phyloP scores from a whole-genome alignment of 495 filamentous ascomycete species.

The Rhypophila decipiens region DNA sequence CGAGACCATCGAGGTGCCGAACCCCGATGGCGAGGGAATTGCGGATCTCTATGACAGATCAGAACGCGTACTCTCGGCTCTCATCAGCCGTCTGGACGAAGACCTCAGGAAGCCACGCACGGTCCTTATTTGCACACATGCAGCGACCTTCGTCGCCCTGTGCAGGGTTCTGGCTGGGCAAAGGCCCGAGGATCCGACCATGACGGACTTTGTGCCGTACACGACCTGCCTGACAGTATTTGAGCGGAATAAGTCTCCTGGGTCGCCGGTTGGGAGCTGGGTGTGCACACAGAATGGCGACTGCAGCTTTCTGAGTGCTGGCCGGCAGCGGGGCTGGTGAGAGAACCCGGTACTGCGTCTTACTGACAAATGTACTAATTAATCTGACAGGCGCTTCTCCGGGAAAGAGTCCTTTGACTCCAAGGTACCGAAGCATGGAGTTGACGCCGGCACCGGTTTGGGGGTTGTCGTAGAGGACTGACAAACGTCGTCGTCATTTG shows the following conservation, averaged over 20 bases:
- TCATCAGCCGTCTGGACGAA: neutral
- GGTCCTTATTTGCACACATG: neutral
- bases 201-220: neutral
- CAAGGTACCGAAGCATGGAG: neutral
- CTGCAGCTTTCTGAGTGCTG: neutral
- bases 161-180: neutral
- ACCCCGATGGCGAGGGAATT: too few species aligned
- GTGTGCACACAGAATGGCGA: neutral
- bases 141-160: neutral
- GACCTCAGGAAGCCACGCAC: neutral
- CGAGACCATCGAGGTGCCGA: too few species aligned
- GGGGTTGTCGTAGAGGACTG: neutral
- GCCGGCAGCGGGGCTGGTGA: neutral
- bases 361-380: neutral
- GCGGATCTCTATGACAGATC: neutral
- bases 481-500: neutral
- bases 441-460: neutral
- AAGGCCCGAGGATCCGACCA: neutral
- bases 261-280: neutral
- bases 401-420: neutral
- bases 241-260: neutral
- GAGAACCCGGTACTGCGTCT: neutral
- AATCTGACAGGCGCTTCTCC: neutral
- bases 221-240: neutral
- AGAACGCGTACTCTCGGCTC: neutral